Conservation (phyloP, 768 basidiomycete species). For the Kwoniella mangroviensis region DNA sequence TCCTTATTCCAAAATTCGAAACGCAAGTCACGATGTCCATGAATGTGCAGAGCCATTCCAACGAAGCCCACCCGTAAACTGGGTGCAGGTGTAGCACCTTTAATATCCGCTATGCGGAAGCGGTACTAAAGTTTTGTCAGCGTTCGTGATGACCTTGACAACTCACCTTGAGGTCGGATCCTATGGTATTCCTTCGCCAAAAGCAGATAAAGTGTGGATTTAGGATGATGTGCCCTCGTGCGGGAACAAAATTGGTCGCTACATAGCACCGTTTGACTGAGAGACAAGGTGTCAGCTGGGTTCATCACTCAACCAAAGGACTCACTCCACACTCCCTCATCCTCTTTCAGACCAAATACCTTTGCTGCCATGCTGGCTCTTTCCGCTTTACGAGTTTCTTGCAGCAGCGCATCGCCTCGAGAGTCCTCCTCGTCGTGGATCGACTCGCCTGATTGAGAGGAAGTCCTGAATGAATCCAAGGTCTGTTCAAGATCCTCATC, state of each 20-base stretch:
- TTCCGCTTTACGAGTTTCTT: slow-evolving; percentile 38
- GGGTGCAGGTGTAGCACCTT: slow-evolving; percentile 59
- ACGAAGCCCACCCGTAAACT: slow-evolving; percentile 39
- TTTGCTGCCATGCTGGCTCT: slow-evolving; percentile 42
- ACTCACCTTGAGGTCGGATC: slow-evolving; percentile 54
- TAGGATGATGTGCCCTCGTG: slow-evolving; percentile 55
- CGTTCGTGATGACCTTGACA: neutral
- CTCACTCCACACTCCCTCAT: slow-evolving; percentile 53
- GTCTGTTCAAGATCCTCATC: slow-evolving; percentile 38
- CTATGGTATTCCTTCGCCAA: slow-evolving; percentile 48
- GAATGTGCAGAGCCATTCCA: slow-evolving; percentile 62
- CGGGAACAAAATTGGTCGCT: slow-evolving; percentile 43
- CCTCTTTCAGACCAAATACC: slow-evolving; percentile 47
- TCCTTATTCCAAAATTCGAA: slow-evolving; percentile 63
- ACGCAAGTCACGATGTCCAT: slow-evolving; percentile 62
- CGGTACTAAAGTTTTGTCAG: slow-evolving; percentile 55
- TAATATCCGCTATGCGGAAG: slow-evolving; percentile 60
- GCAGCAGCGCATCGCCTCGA: slow-evolving; percentile 4
- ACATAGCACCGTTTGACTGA: slow-evolving; percentile 56
- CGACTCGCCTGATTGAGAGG: slow-evolving; percentile 10
- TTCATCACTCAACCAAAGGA: neutral
- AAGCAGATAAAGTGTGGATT: slow-evolving; percentile 53
- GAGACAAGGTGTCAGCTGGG: slow-evolving; percentile 14
- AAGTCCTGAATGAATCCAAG: neutral
- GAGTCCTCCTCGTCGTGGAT: slow-evolving; percentile 31